Evolutionary conservation across 2,329 filamentous ascomycete species (phyloP).

Genomic region (Blastomyces gilchristii): DNA sequence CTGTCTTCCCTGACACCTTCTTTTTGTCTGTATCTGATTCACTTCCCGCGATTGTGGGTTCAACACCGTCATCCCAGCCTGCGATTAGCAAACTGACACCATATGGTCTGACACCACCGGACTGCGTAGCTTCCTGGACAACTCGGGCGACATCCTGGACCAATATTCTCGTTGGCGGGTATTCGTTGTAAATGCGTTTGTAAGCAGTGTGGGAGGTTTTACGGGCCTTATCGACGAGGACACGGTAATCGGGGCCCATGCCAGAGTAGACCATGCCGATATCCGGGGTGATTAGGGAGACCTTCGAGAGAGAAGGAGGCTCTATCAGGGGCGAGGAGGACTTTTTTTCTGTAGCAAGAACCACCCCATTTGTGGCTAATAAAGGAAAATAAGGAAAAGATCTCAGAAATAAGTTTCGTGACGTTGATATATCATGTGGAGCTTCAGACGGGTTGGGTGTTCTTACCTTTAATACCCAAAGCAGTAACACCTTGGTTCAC

Average conservation of each 20-base stretch:
- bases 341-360: conserved; percentile 98
- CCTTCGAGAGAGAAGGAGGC: conserved; percentile 86
- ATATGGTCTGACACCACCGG: conserved; percentile 91
- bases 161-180: conserved; percentile 97
- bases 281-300: conserved; percentile 95
- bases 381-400: conserved; percentile 3
- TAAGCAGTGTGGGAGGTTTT: conserved; percentile 97
- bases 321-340: conserved; percentile 96
- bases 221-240: conserved; percentile 92
- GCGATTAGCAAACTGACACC: conserved; percentile 92
- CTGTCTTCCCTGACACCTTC: conserved; percentile 75
- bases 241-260: conserved; percentile 97
- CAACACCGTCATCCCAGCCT: conserved; percentile 93
- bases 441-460: not conserved
- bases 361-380: conserved; percentile 92
- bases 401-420: conserved; percentile 6
- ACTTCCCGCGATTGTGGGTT: conserved; percentile 65
- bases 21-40: conserved; percentile 52
- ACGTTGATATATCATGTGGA: conserved; percentile 9
- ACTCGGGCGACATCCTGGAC: conserved; percentile 96
- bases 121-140: conserved; percentile 98
- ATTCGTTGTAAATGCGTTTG: conserved; percentile 99
- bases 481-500: conserved; percentile 99
- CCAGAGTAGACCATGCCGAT: conserved; percentile 99
- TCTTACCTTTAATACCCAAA: conserved; percentile 87